Base-by-base conservation (phyloP, 1,284 basidiomycete species). In the Marasmius sp. region DNA sequence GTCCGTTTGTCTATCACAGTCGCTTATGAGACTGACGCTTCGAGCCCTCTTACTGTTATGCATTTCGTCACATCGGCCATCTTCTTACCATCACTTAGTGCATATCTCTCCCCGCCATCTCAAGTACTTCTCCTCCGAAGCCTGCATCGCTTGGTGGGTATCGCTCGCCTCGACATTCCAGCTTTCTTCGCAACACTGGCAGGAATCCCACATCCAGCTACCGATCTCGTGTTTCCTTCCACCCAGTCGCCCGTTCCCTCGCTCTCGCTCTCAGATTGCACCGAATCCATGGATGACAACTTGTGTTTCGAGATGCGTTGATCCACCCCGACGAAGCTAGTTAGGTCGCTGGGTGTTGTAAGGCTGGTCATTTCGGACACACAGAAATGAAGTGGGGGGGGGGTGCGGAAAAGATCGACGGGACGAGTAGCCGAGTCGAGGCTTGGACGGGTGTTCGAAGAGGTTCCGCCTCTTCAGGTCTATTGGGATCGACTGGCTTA, bases 21-120 rank as follows among this genome's bases (percentile, higher is more conserved):
- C n/a, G 6, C 8, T 22, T 36, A 18, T 43, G 59, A 20, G 51
- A 22, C 49, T 14, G 20, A 7, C 34, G 5, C 20, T 37, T 38
- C 11, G 18, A 22, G 39, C 20, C 27, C 54, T 55, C 14, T 16
- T 51, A 38, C 37, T 54, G 85, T 84, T 11, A 81, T 85, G 79
- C 84, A 85, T 63, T 66, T 84, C 22, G 79, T 85, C 53, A 86
- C 85, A 0, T 84, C 83, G 20, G 78, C 79, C 11, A 67, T 83
- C 34, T 85, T 85, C 67, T 69, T 85, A 18, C 74, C 80, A 0
- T 77, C 84, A 0, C 64, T 79, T 48, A 64, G 76, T 6, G 69
- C 74, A 14, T 70, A 74, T 61, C 65, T 85, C 22, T 69, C 72
- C 16, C 76, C 74, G 0, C 61, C 69, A 0, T 79, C 78, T 1